phyloP scores from a whole-genome alignment of 805 yeast genomes.

The Hanseniaspora valbyensis region DNA sequence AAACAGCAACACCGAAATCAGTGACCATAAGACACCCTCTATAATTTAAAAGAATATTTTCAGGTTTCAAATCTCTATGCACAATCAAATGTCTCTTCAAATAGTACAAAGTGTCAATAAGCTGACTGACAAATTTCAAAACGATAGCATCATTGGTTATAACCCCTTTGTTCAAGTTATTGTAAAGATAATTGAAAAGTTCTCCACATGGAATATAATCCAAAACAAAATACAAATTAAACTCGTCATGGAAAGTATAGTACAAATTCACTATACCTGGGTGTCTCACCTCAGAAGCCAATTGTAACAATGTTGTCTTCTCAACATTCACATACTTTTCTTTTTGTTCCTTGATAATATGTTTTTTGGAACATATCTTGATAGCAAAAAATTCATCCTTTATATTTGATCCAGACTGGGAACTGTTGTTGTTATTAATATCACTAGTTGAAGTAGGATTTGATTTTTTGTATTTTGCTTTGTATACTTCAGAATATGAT shows the following conservation, averaged over 20 bases:
- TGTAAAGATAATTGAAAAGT: constrained; percentile 60
- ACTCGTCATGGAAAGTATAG: constrained; percentile 90
- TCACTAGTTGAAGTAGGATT: constrained; percentile 15
- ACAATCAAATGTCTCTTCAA: constrained; percentile 73
- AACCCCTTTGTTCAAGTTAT: constrained; percentile 40
- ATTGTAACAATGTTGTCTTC: constrained; percentile 72
- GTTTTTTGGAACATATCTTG: constrained; percentile 81
- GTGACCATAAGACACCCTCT: constrained; percentile 86
- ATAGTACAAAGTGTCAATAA: constrained; percentile 81
- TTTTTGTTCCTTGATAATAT: constrained; percentile 87
- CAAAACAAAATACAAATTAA: constrained; percentile 76
- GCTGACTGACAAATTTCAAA: constrained; percentile 71
- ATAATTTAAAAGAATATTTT: constrained; percentile 55
- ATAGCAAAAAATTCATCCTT: constrained; percentile 48
- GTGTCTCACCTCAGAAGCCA: constrained; percentile 56
- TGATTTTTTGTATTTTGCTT: constrained; percentile 53
- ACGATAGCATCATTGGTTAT: constrained; percentile 64
- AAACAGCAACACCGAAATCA: constrained; percentile 94
- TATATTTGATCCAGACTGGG: neutral
- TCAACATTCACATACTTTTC: constrained; percentile 94
- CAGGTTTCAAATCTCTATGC: constrained; percentile 92
- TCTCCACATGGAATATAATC: constrained; percentile 97
- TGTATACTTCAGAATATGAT: constrained; percentile 85
- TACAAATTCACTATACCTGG: constrained; percentile 89
- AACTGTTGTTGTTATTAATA: constrained; percentile 27